Base-by-base conservation (phyloP, 2,329 filamentous ascomycete species). In the Sphaerulina vaccinii region DNA sequence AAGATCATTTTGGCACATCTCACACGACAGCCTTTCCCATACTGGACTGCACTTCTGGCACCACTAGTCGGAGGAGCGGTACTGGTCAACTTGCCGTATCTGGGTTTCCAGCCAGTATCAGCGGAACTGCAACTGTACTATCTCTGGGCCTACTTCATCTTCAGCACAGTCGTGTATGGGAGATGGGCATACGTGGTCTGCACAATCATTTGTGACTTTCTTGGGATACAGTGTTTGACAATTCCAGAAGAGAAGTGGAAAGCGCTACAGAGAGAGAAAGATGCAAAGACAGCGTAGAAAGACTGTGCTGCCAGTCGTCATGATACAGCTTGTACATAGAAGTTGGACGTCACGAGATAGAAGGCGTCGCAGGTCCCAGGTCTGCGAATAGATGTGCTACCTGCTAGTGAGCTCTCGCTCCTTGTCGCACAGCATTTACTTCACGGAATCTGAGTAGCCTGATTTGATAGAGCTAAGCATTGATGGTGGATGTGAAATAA, bases 1-100 rank as follows among this genome's bases (percentile, higher is more conserved):
- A 99, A 97, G 77, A 97, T 97, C 72, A 99, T 99, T 67, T 84
- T 99, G 15, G 92, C 93, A 2, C 93, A 99, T 71, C 78, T 99
- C 45, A 93, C 93, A 1, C 84, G 84, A 57, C 93, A 97, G 70
- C 88, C 92, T 3, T 99, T 97, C 73, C 93, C 93, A 1, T 95
- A 88, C 79, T 97, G 91, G 90, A 97, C 93, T 9, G 81, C 93
- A 42, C 88, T 97, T 81, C 79, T 97, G 32, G 83, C 82, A 27
- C 93, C 93, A 6, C 83, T 99, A 33, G 80, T 96, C 41, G 87
- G 88, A 44, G 93, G 93, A 47, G 91, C 90, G 5, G 65, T 92
- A 1, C 74, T 97, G 35, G 86, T 82, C 18, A 96, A 97, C 72
- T 74, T 96, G 49, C 92, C 92, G 4, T 79, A 81, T 40, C 68